Conservation (phyloP, 2,329 filamentous ascomycete species). For the Colletotrichum filicis region DNA sequence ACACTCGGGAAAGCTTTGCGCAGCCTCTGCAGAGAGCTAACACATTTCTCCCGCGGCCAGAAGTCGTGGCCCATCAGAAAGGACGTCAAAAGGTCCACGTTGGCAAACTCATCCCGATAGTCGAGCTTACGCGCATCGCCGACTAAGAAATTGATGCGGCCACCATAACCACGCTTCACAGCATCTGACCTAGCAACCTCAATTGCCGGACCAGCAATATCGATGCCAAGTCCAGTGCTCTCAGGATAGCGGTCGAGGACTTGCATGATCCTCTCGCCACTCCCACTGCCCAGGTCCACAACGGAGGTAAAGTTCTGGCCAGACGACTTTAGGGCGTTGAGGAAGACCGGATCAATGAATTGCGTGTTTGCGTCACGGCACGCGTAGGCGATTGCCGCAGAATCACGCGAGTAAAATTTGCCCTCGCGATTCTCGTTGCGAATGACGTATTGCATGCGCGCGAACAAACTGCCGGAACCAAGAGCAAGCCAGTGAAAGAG, state of each 20-base stretch:
- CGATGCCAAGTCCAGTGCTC: conserved; percentile 30
- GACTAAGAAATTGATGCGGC: neutral
- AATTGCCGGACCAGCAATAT: conserved; percentile 29
- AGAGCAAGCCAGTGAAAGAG: too few species aligned
- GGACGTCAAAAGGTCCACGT: neutral
- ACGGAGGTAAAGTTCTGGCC: conserved; percentile 17
- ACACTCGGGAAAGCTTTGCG: neutral
- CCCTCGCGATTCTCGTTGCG: conserved; percentile 32
- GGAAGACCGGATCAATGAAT: too few species aligned
- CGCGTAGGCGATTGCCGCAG: conserved; percentile 34
- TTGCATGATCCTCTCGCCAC: conserved; percentile 34
- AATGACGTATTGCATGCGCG: neutral
- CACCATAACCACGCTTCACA: neutral
- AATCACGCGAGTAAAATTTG: conserved; percentile 24
- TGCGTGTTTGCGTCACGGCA: neutral
- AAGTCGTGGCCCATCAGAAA: neutral
- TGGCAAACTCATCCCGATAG: too few species aligned
- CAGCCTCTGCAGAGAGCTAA: neutral
- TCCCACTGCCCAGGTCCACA: conserved; percentile 35
- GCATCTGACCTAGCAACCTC: conserved; percentile 21
- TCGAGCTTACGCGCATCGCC: too few species aligned
- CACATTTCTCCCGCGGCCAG: neutral
- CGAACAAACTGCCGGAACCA: too few species aligned
- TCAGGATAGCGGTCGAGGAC: conserved; percentile 26
- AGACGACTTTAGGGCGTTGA: conserved; percentile 10